Base-by-base conservation (phyloP, 805 yeast genomes). In the Myxozyma melibiosi region DNA sequence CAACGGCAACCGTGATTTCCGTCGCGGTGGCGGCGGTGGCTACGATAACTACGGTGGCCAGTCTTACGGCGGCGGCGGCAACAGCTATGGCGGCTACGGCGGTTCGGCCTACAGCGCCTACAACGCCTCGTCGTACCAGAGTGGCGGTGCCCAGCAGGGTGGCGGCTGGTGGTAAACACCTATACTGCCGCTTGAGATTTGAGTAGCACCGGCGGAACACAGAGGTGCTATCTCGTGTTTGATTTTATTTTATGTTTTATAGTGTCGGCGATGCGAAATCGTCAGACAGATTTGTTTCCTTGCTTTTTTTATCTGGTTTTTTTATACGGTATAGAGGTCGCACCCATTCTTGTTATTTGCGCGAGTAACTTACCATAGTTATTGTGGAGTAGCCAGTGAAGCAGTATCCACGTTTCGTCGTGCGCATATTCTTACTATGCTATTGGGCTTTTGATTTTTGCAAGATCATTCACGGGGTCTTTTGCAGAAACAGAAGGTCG, bases 1-100 rank as follows among this genome's bases (percentile, higher is more conserved):
- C 31, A 70, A 74, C 64, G 73, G 71, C 61, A 74, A 72, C 63
- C 78, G 83, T 65, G 84, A 81, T 70, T 78, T 72, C 78, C 80
- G 84, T 73, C 78, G 78, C 63, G 71, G 73, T 59, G 73, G 78
- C 64, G 67, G 71, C 55, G 67, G 68, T 48, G 67, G 46, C 49
- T 57, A 63, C 59, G 71, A 72, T 55, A 62, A 61, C 56, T 63
- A 65, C 57, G 68, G 74, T 53, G 70, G 52, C 25, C 39, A 60
- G 16, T 49, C 59, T 18, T 56, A 55, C 34, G 47, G 51, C 16
- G 55, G 44, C 18, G 39, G 57, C 18, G 22, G 30, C 50, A 25
- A 42, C 20, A n/a, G n/a, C n/a, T n/a, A n/a, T n/a, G 41, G 50
- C 31, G 41, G 45, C 25, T 44, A 44, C 16, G 37, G 42, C 56